Conservation (phyloP, 345 rosid species). For the Citrus medica region DNA sequence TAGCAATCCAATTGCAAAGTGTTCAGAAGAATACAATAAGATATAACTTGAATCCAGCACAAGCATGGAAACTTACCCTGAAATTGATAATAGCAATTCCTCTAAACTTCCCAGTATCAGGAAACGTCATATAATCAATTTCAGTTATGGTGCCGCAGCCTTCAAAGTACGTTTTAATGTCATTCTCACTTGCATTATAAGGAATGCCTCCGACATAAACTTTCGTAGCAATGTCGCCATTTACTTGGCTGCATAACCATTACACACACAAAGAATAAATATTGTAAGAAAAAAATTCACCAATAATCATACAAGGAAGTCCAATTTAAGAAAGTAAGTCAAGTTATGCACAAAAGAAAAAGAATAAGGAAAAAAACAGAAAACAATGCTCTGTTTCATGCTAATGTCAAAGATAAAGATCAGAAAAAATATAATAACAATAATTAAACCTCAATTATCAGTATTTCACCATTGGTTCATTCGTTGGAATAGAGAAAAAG, state of each 20-base stretch:
- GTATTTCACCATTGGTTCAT: neutral
- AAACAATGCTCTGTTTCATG: neutral
- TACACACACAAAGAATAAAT: neutral
- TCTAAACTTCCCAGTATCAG: constrained; percentile 84
- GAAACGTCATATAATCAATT: constrained; percentile 78
- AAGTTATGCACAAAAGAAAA: neutral
- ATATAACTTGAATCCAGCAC: neutral
- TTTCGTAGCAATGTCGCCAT: constrained; percentile 46
- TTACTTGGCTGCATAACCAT: constrained; percentile 48
- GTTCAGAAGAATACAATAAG: neutral
- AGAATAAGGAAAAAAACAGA: too few species aligned
- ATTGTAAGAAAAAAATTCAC: neutral
- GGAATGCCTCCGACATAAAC: constrained; percentile 94
- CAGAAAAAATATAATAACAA: too few species aligned
- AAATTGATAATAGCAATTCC: constrained; percentile 83
- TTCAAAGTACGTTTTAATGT: constrained; percentile 78
- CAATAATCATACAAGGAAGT: neutral
- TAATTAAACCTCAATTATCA: neutral
- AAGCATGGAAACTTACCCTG: constrained; percentile 39
- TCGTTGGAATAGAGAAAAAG: neutral
- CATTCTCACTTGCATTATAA: constrained; percentile 76
- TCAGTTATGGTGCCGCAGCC: constrained; percentile 74
- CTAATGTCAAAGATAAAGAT: neutral
- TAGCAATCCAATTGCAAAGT: neutral
- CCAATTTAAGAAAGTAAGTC: neutral